A percentile compares a stretch with the other conserved stretches of the same genome.
These are phyloP conservation scores for Haplosporangium sp. DNA, from an alignment of 371 early-diverging fungal genomes.

Conservation along the genomic window DNA sequence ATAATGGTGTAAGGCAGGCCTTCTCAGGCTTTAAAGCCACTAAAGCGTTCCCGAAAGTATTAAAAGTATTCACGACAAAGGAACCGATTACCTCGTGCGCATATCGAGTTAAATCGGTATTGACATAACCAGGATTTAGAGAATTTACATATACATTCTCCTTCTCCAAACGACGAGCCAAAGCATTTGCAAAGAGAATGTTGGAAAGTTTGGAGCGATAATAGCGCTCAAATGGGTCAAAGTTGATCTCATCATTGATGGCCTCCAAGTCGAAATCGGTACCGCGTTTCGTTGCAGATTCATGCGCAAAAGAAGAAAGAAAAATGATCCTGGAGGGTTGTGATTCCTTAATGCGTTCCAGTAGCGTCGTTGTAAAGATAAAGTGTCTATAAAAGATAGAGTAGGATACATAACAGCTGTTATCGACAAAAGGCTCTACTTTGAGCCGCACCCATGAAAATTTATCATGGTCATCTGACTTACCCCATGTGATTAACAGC, in stretches of 20 bases:
- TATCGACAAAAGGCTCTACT: too few relatives aligned
- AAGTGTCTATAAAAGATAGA: constrained; percentile 30
- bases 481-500: constrained; percentile 54
- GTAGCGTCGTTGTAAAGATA: constrained; percentile 67
- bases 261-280: constrained; percentile 45
- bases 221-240: constrained; percentile 44
- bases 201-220: constrained; percentile 73
- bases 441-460: background rate
- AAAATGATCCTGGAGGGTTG: constrained; percentile 67
- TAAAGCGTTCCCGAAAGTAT: background rate
- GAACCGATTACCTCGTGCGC: constrained; percentile 1
- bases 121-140: constrained; percentile 77
- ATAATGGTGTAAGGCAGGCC: constrained; percentile 72
- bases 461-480: background rate
- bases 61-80: background rate
- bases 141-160: constrained; percentile 69
- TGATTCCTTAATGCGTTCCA: constrained; percentile 65
- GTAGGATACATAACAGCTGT: too few relatives aligned
- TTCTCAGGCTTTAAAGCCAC: constrained; percentile 10
- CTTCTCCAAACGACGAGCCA: constrained; percentile 57
- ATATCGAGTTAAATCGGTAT: constrained; percentile 13
- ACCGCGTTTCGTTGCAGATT: constrained; percentile 1
- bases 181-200: constrained; percentile 67
- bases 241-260: constrained; percentile 52
- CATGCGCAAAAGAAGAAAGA: constrained; percentile 60